Evolutionary conservation across 129 eudicot species (phyloP), one percentile per base, ranked within the genome.

Genomic region (Lonicera japonica): DNA sequence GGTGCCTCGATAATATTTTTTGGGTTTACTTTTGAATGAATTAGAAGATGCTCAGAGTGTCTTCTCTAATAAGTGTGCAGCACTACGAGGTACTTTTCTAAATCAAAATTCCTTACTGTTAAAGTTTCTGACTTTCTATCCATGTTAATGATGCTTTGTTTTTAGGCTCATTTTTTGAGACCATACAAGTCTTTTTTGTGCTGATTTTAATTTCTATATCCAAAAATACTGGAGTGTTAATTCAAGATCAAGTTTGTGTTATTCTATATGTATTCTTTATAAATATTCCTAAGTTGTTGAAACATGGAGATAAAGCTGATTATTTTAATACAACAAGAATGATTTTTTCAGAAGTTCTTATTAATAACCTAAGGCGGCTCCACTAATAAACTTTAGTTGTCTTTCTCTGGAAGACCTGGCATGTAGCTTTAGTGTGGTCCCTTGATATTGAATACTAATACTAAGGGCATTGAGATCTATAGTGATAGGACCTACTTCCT

Each of bases 181-280:
- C 55, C 21, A 3, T 17, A 3, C 21, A 50, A 16, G 8, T 17
- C 55, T 50, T 50, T 45, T 45, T 45, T 15, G 14, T 50, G 55
- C n/a, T n/a, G n/a, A n/a, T n/a, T n/a, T n/a, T n/a, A n/a, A n/a
- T n/a, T n/a, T n/a, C n/a, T n/a, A n/a, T n/a, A n/a, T n/a, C n/a
- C n/a, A n/a, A n/a, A n/a, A n/a, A n/a, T n/a, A 83, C 92, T 10
- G 83, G 81, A 22, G 54, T 64, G 11, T 75, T 90, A 38, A 61
- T 86, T 13, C 23, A 50, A 16, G 73, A 79, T 58, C 74, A 86
- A 86, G 92, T 90, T 50, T 90, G 89, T 43, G 50, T 90, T 58
- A 79, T 90, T 63, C 84, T 70, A 95, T 86, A 81, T 6, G 89
- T 74, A 2, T 15, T 51, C 36, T 34, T 34, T 56, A 18, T 23